Percentiles rank a stretch among this genome's conserved stretches.
These are phyloP conservation scores for Talinum fruticosum DNA, from an alignment of 148 eudicot species.

Conservation along the genomic window DNA sequence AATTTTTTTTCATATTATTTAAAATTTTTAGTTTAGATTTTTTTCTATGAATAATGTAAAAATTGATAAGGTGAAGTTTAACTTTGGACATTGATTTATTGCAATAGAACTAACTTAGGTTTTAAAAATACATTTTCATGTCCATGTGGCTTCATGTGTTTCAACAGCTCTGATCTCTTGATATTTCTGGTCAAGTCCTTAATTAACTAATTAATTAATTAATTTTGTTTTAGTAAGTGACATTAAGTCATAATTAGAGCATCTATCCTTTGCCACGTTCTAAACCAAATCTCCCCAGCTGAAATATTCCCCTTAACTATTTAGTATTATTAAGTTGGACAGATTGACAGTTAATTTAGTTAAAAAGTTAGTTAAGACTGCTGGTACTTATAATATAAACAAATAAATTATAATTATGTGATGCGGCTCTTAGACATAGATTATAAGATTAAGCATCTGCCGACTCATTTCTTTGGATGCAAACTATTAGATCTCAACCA, in stretches of 20 bases:
- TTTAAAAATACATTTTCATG: background rate
- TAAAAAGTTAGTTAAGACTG: constrained; percentile 5
- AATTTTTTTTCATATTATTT: too few relatives aligned
- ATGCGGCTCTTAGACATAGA: background rate
- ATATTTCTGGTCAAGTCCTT: constrained; percentile 5
- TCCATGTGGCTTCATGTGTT: constrained; percentile 23
- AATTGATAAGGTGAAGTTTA: too few relatives aligned
- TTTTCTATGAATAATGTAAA: too few relatives aligned
- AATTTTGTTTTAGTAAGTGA: background rate
- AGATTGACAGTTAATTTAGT: constrained; percentile 14
- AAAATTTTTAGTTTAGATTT: too few relatives aligned
- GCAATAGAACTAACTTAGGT: background rate
- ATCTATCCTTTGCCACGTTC: constrained; percentile 15
- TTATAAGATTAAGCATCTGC: background rate
- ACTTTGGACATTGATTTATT: too few relatives aligned
- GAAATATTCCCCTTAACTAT: background rate
- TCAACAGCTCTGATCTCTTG: background rate
- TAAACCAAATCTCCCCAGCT: background rate
- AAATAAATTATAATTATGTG: background rate
- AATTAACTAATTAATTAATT: background rate
- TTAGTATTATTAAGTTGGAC: background rate
- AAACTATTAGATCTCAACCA: too few relatives aligned
- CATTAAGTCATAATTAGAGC: constrained; percentile 3
- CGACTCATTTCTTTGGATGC: too few relatives aligned
- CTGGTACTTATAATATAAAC: background rate